Conservation (phyloP, 1,139 yeast species). For the Sugiyamaella japonica region DNA sequence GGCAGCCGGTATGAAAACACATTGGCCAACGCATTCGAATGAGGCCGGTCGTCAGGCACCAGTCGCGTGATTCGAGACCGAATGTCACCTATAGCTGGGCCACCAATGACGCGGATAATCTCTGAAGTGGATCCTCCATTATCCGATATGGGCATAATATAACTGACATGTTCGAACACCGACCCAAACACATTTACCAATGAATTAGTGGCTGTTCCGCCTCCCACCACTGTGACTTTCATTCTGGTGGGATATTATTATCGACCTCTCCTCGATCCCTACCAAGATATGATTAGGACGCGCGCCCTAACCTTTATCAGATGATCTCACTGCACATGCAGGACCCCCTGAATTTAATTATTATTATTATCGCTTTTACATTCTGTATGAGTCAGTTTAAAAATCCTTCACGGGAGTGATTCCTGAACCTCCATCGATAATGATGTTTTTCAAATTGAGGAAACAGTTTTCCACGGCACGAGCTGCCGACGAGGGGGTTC, state of each 20-base stretch:
- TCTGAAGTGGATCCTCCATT: conserved; percentile 97
- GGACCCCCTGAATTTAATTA: not conserved
- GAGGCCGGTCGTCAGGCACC: conserved; percentile 46
- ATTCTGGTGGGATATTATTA: conserved; percentile 17
- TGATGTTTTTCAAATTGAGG: conserved; percentile 21
- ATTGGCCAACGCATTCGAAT: conserved; percentile 42
- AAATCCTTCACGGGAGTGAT: conserved; percentile 17
- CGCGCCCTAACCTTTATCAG: conserved; percentile 1
- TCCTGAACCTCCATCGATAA: conserved; percentile 18
- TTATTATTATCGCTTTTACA: too few relatives aligned
- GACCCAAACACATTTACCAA: conserved; percentile 52
- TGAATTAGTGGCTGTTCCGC: conserved; percentile 76
- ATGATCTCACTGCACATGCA: not conserved
- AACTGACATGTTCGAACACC: conserved; percentile 49
- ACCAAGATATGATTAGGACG: too few relatives aligned
- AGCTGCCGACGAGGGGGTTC: conserved; percentile 50
- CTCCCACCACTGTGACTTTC: conserved; percentile 49
- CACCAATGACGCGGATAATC: conserved; percentile 83
- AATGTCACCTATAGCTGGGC: conserved; percentile 93
- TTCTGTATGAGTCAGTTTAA: too few relatives aligned
- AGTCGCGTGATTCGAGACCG: conserved; percentile 77
- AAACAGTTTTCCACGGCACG: conserved; percentile 23
- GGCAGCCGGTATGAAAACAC: conserved; percentile 65
- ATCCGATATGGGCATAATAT: conserved; percentile 81
- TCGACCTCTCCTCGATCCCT: not conserved